phyloP scores from a whole-genome alignment of 2,329 filamentous ascomycete species.

The Nectriaceae sp. region DNA sequence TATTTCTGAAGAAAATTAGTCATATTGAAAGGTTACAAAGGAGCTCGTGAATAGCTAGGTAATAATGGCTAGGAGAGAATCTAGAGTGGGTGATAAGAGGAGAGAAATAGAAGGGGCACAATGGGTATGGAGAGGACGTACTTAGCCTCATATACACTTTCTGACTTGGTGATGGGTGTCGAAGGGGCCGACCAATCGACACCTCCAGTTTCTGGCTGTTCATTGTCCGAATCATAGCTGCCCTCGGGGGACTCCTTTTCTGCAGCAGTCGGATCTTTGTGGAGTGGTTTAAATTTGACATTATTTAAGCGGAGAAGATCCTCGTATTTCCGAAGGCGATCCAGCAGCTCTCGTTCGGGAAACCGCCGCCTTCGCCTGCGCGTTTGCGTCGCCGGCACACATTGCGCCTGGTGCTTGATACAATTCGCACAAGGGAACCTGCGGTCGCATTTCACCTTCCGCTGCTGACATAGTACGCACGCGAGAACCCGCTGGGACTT shows the following conservation, averaged over 20 bases:
- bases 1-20: slow-evolving; percentile 37
- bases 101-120: too few species aligned
- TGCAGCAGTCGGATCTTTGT: slow-evolving; percentile 14
- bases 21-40: background rate
- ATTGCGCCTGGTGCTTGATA: slow-evolving; percentile 44
- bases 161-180: slow-evolving; percentile 4
- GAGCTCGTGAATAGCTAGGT: background rate
- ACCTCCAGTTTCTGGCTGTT: background rate
- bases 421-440: slow-evolving; percentile 60
- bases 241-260: slow-evolving; percentile 1
- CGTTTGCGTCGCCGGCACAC: slow-evolving; percentile 41
- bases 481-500: slow-evolving; percentile 37
- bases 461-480: slow-evolving; percentile 64
- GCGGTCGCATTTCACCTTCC: slow-evolving; percentile 65
- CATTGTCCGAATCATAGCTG: slow-evolving; percentile 11
- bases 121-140: slow-evolving; percentile 4
- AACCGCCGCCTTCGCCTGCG: slow-evolving; percentile 46
- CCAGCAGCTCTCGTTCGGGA: slow-evolving; percentile 59
- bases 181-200: slow-evolving; percentile 2
- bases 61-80: too few species aligned
- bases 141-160: slow-evolving; percentile 14
- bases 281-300: slow-evolving; percentile 53
- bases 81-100: too few species aligned
- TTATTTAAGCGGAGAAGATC: slow-evolving; percentile 54
- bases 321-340: slow-evolving; percentile 59